Evolutionary conservation across 768 basidiomycete species (phyloP).

Genomic region (Russula sp.): DNA sequence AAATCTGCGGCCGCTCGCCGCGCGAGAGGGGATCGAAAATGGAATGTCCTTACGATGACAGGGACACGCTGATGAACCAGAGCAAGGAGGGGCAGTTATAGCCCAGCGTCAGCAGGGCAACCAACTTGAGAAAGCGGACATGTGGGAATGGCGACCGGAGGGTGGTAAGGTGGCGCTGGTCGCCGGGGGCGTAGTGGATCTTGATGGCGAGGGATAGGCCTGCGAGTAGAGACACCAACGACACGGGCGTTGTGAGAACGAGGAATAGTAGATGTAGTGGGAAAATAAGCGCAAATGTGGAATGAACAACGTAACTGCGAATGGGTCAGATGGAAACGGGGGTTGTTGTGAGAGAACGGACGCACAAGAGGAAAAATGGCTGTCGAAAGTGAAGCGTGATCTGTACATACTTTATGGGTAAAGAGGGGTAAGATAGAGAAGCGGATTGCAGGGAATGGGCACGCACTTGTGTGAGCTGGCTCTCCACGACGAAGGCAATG

Average conservation of each 20-base stretch:
- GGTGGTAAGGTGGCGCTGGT: neutral
- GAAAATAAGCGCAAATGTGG: constrained; percentile 69
- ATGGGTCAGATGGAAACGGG: neutral
- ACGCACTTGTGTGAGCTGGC: constrained; percentile 66
- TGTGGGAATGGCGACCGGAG: constrained; percentile 27
- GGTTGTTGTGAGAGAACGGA: neutral
- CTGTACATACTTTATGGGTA: constrained; percentile 63
- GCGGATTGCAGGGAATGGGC: neutral
- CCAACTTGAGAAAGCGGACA: constrained; percentile 33
- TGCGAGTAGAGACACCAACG: constrained; percentile 43
- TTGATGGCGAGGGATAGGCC: constrained; percentile 48
- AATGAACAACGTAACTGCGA: constrained; percentile 80
- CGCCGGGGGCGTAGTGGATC: constrained; percentile 27
- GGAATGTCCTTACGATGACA: constrained; percentile 55
- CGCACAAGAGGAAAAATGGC: constrained; percentile 85
- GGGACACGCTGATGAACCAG: constrained; percentile 68
- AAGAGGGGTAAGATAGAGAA: constrained; percentile 1
- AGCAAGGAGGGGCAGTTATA: constrained; percentile 60
- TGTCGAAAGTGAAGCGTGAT: constrained; percentile 71
- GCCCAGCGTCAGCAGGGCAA: constrained; percentile 43
- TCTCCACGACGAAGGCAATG: constrained; percentile 71
- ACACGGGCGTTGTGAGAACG: constrained; percentile 40
- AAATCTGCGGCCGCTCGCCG: too few species aligned
- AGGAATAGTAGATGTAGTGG: constrained; percentile 78
- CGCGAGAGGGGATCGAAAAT: neutral